Base-by-base conservation (phyloP, 257 asterid species). In the Perilla frutescens region DNA sequence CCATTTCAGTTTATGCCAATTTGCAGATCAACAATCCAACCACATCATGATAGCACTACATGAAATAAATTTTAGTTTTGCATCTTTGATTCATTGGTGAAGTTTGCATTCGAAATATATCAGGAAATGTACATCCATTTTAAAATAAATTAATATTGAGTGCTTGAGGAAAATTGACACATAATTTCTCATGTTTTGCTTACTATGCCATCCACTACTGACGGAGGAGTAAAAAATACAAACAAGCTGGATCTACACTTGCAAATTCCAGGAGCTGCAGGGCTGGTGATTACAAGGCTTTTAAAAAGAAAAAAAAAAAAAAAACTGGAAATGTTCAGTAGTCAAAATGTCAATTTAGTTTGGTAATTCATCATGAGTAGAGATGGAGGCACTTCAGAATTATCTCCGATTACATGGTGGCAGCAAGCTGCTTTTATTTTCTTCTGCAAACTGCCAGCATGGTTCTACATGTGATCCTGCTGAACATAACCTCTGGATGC, bases 1-100 rank as follows among this genome's bases (percentile, higher is more conserved):
- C 39, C n/a, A 49, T 34, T 34, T 43, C 12, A 34, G 13, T 54
- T 59, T 36, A 26, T 2, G 68, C 43, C 31, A 68, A 67, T 65
- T 48, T 68, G 54, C 57, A 20, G 36, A 64, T 50, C 32, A 3
- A 14, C 49, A 2, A 14, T 50, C 72, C 49, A 50, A 14, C 31
- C 51, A 51, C 50, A 51, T n/a, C 20, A 51, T 66, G 56, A 48
- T 32, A 48, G 7, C 43, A 55, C 66, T 40, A n/a, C 56, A 69
- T 1, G 44, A 48, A 66, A 66, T 13, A 66, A 47, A 48, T 65
- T 47, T 45, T 43, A 29, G 3, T 29, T 57, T 10, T 31, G 62
- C 12, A 8, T 57, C 68, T 40, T 34, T 34, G 37, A 34, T 2
- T 34, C 37, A 0, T 45, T 45, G 71, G 43, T 14, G 29, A 47